Evolutionary conservation across 2,329 filamentous ascomycete genomes (phyloP).

Genomic region (Cladosporium austrohemisphaericum): DNA sequence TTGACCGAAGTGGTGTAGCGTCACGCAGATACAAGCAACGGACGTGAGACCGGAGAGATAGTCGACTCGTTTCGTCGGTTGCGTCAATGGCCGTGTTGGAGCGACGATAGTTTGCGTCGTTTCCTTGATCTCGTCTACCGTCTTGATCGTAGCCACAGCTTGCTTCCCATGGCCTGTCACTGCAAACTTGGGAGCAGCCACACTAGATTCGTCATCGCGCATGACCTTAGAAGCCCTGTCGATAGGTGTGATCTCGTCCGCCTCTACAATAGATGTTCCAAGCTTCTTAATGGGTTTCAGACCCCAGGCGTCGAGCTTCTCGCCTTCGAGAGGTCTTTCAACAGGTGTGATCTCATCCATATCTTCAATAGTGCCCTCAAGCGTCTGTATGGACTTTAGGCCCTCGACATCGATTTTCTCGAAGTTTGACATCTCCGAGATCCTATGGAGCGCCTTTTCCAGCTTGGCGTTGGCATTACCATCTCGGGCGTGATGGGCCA

Average conservation of each 20-base stretch:
- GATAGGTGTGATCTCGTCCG: no score
- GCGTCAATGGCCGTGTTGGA: constrained; percentile 15
- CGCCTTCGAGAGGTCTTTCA: background rate
- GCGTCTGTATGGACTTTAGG: background rate
- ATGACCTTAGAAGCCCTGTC: no score
- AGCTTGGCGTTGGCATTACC: background rate
- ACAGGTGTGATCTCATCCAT: background rate
- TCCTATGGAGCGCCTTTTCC: background rate
- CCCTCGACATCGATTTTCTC: background rate
- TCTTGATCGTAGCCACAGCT: background rate
- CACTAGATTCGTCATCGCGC: no score
- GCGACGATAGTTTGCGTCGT: constrained; percentile 14
- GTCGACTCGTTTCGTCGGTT: constrained; percentile 17
- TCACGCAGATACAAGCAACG: constrained; percentile 43
- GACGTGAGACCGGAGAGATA: constrained; percentile 44
- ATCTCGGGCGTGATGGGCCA: background rate
- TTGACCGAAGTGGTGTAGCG: constrained; percentile 44
- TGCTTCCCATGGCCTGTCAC: background rate
- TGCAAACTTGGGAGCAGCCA: no score
- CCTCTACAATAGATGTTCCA: no score
- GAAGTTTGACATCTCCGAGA: constrained; percentile 1
- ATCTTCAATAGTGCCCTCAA: background rate
- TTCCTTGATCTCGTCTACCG: background rate
- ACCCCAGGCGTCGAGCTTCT: background rate
- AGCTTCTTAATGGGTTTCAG: no score